Evolutionary conservation across 345 rosid species (phyloP).

Genomic region (Euphorbia tirucalli): DNA sequence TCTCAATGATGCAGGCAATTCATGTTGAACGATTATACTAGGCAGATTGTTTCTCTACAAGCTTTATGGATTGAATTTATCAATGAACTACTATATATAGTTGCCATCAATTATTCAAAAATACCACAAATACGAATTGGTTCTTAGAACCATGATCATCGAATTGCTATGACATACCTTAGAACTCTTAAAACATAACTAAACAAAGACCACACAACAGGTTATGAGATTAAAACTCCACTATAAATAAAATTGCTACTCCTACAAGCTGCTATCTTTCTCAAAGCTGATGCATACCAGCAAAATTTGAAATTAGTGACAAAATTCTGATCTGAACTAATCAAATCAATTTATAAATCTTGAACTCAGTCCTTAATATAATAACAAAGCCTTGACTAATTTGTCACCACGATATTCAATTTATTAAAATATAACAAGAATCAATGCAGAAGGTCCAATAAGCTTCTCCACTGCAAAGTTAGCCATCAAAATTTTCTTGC

Average conservation of each 20-base stretch:
- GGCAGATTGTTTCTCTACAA: background rate
- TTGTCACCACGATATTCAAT: background rate
- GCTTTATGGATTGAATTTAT: background rate
- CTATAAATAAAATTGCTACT: background rate
- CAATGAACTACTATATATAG: background rate
- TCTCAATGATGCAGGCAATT: too few species aligned
- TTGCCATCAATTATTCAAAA: background rate
- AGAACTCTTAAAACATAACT: too few species aligned
- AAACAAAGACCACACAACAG: background rate
- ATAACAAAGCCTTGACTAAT: background rate
- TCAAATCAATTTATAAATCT: background rate
- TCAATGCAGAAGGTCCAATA: background rate
- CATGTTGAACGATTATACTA: background rate
- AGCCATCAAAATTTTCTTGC: background rate
- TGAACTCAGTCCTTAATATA: background rate
- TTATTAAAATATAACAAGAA: too few species aligned
- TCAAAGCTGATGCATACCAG: too few species aligned
- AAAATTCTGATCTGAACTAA: background rate
- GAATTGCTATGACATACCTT: background rate
- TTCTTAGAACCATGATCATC: background rate
- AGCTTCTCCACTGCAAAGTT: too few species aligned
- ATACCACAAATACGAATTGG: too few species aligned
- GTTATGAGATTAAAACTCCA: background rate
- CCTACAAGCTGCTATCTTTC: background rate
- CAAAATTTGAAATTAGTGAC: background rate